Conservation (phyloP, 1,139 yeast species). For the Taiozyma sp. region DNA sequence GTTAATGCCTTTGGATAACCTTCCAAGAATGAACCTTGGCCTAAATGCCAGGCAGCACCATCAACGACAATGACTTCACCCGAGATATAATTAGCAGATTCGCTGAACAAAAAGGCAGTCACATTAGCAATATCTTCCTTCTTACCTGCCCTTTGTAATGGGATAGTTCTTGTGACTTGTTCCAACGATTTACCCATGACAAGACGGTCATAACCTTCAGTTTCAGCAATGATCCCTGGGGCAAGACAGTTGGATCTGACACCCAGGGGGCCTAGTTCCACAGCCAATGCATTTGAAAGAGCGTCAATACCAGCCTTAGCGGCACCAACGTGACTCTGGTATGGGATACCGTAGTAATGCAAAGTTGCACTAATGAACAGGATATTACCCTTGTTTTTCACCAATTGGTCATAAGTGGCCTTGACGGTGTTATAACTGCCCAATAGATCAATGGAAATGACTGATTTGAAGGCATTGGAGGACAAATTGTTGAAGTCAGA, state of each 20-base stretch:
- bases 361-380: constrained; percentile 81
- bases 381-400: constrained; percentile 62
- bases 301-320: constrained; percentile 96
- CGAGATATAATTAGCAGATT: constrained; percentile 71
- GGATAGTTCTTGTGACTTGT: constrained; percentile 44
- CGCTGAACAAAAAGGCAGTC: constrained; percentile 77
- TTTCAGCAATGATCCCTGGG: constrained; percentile 78
- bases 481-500: constrained; percentile 75
- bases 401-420: constrained; percentile 64
- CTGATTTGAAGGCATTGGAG: constrained; percentile 81
- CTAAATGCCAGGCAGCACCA: constrained; percentile 88
- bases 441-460: constrained; percentile 73
- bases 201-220: constrained; percentile 72
- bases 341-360: constrained; percentile 82
- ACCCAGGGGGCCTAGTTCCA: constrained; percentile 86
- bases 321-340: constrained; percentile 84
- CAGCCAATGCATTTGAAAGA: constrained; percentile 72
- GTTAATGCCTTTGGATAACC: constrained; percentile 35
- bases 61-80: constrained; percentile 83
- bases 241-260: constrained; percentile 77
- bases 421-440: constrained; percentile 87
- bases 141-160: constrained; percentile 72
- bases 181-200: constrained; percentile 36
- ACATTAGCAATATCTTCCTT: constrained; percentile 84
- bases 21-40: constrained; percentile 34